These are phyloP conservation scores for Aspergillus bombycis DNA, from an alignment of 2,329 filamentous ascomycete species.

Conservation along the genomic window DNA sequence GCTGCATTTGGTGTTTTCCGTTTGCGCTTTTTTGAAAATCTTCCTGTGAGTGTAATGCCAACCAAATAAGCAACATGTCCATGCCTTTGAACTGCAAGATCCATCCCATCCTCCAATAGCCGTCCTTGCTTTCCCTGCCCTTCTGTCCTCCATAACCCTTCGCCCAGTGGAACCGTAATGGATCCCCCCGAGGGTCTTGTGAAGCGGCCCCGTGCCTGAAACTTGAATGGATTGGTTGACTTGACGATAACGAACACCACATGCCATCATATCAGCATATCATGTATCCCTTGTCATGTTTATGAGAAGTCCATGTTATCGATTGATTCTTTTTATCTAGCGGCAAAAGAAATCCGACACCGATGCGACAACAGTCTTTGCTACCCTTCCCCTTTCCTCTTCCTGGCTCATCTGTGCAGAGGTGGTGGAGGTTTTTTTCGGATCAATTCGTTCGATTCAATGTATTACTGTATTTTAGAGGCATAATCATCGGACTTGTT, in stretches of 20 bases:
- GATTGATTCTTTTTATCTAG: neutral
- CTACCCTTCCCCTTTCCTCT: neutral
- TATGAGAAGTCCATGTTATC: neutral
- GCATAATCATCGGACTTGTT: neutral
- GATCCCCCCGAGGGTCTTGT: neutral
- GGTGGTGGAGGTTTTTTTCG: neutral
- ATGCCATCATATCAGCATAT: neutral
- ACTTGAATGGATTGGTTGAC: neutral
- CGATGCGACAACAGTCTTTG: neutral
- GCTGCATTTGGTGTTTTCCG: conserved; percentile 33
- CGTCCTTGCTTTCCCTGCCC: neutral
- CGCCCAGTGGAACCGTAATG: neutral
- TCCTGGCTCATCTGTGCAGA: neutral
- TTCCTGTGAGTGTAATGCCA: conserved; percentile 35
- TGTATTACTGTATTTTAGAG: conserved; percentile 7
- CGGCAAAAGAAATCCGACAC: neutral
- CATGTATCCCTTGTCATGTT: neutral
- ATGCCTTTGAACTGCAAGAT: conserved; percentile 25
- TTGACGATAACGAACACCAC: neutral
- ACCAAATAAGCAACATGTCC: conserved; percentile 33
- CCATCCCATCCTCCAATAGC: conserved; percentile 12
- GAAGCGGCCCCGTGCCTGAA: neutral
- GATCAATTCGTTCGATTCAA: neutral
- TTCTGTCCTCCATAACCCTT: neutral
- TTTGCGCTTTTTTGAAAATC: conserved; percentile 26